Evolutionary conservation across 257 asterid species (phyloP).

Genomic region (Ocimum tenuiflorum): DNA sequence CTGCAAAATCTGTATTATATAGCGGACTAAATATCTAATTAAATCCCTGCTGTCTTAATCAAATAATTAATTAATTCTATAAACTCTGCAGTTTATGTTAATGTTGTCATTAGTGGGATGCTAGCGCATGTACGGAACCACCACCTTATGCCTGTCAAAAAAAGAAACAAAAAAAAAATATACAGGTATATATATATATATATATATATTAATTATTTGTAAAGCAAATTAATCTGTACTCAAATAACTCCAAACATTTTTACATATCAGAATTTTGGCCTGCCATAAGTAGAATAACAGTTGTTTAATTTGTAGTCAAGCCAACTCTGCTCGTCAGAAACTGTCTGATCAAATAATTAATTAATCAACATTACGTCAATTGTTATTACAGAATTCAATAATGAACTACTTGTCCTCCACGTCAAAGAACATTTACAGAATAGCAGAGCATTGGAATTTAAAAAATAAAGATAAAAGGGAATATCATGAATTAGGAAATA

Average conservation of each 20-base stretch:
- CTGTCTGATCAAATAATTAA: conserved; percentile 29
- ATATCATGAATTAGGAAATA: too few species aligned
- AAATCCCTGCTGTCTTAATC: conserved; percentile 19
- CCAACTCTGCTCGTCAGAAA: conserved; percentile 42
- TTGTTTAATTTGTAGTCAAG: conserved; percentile 1
- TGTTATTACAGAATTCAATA: background rate
- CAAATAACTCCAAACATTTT: conserved; percentile 14
- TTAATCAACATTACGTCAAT: background rate
- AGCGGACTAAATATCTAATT: too few species aligned
- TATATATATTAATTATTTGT: background rate
- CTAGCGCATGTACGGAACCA: background rate
- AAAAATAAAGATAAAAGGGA: too few species aligned
- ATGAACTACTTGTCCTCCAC: conserved; percentile 12
- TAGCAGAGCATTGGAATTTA: too few species aligned
- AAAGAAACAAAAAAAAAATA: too few species aligned
- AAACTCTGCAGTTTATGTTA: conserved; percentile 10
- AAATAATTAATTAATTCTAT: conserved; percentile 4
- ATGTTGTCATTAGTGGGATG: background rate
- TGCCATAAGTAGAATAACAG: conserved; percentile 21
- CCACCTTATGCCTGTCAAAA: background rate
- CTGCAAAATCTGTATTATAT: background rate
- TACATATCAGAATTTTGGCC: conserved; percentile 32
- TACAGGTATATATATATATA: too few species aligned
- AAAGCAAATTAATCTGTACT: conserved; percentile 9
- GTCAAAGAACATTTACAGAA: too few species aligned